Evolutionary conservation across 2,329 filamentous ascomycete genomes (phyloP).

Genomic region (Scedosporium boydii): DNA sequence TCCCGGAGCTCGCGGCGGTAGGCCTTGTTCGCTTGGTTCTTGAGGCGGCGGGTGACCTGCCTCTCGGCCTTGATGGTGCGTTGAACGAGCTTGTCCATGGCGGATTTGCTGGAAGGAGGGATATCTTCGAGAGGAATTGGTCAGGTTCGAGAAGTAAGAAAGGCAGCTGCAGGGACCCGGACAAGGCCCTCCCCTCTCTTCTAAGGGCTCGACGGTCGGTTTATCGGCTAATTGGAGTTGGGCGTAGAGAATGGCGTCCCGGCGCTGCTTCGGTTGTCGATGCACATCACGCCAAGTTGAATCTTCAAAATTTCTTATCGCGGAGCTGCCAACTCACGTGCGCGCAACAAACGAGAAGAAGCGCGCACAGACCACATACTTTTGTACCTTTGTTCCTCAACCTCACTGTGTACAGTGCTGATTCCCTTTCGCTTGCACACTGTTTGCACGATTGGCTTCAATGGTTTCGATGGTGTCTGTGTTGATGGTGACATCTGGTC

Average conservation of each 20-base stretch:
- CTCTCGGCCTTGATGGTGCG: slow-evolving; percentile 58
- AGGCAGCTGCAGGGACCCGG: no score
- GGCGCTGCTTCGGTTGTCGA: neutral
- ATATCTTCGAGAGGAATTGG: neutral
- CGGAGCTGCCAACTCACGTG: neutral
- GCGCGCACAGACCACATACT: neutral
- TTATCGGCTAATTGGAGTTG: neutral
- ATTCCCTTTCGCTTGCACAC: no score
- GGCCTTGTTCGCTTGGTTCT: slow-evolving; percentile 26
- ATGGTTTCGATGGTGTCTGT: no score
- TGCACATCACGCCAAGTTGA: neutral
- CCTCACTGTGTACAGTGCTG: no score
- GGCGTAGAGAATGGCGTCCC: neutral
- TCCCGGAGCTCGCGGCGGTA: slow-evolving; percentile 20
- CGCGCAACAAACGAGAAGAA: neutral
- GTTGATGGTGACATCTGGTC: no score
- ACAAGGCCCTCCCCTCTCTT: neutral
- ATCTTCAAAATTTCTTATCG: neutral
- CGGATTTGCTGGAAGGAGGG: slow-evolving; percentile 11
- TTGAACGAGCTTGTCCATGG: slow-evolving; percentile 63
- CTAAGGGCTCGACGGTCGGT: neutral
- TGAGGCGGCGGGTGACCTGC: slow-evolving; percentile 43
- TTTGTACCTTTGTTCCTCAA: neutral
- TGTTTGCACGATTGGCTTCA: no score
- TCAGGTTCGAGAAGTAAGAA: neutral